These are phyloP conservation scores for Trametes elegans DNA, from an alignment of 768 basidiomycete genomes.

Conservation along the genomic window DNA sequence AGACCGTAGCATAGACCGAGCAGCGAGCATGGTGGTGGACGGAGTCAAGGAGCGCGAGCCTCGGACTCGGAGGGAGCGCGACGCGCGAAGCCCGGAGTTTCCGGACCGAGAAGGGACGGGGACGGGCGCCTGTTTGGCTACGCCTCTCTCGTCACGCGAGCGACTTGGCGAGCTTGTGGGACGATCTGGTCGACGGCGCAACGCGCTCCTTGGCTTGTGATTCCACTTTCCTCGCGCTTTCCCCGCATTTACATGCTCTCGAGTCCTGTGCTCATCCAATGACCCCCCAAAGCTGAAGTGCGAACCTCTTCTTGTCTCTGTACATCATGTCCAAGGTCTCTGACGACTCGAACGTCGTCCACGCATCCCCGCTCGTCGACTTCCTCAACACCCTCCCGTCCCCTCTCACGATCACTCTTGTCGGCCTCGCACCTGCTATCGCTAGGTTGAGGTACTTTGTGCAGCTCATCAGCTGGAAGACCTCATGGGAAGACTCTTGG, in stretches of 20 bases:
- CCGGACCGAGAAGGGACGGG: not conserved
- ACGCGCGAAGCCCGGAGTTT: not conserved
- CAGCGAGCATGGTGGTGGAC: not conserved
- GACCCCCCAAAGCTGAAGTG: not conserved
- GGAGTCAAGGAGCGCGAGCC: not conserved
- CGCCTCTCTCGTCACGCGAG: conserved; percentile 10
- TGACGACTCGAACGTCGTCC: conserved; percentile 8
- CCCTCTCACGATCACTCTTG: conserved; percentile 57
- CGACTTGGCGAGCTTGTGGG: not conserved
- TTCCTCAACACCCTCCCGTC: conserved; percentile 62
- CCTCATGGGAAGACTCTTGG: conserved; percentile 58
- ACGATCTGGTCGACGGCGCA: not conserved
- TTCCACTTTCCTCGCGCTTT: not conserved
- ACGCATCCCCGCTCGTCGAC: conserved; percentile 31
- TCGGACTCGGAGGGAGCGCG: not conserved
- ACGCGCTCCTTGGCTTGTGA: conserved; percentile 18
- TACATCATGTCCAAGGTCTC: conserved; percentile 16
- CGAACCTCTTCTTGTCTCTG: not conserved
- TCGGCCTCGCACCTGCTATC: conserved; percentile 59
- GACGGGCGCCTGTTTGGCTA: not conserved
- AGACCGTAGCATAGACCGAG: not conserved
- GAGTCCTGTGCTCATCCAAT: not conserved
- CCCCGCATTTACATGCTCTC: not conserved
- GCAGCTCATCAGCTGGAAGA: conserved; percentile 58
- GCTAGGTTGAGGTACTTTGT: conserved; percentile 39